These are phyloP conservation scores for Nannizzia gypsea DNA, from an alignment of 2,329 filamentous ascomycete genomes.

Conservation along the genomic window DNA sequence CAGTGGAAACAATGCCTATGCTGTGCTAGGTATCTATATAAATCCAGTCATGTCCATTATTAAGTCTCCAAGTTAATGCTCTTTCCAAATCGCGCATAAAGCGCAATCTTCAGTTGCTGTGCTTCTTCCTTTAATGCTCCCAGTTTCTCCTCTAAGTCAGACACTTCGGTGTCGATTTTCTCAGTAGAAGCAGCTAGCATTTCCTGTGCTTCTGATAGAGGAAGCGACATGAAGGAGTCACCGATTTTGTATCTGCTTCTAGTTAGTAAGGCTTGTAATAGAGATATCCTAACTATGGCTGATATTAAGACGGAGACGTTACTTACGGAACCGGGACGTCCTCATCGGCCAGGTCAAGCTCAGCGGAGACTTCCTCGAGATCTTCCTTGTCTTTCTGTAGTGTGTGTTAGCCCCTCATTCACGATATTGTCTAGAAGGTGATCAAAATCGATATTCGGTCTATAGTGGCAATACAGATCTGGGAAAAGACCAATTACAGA, in stretches of 20 bases:
- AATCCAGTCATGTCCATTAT: neutral
- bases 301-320: neutral
- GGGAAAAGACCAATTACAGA: neutral
- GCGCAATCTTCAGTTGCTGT: conserved; percentile 73
- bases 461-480: neutral
- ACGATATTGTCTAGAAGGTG: neutral
- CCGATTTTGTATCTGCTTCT: conserved; percentile 81
- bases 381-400: conserved; percentile 94
- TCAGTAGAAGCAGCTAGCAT: conserved; percentile 62
- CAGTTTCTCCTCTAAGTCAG: conserved; percentile 64
- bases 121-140: conserved; percentile 70
- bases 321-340: conserved; percentile 82
- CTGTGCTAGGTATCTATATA: neutral
- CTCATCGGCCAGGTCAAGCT: conserved; percentile 90
- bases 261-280: neutral
- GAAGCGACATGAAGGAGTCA: conserved; percentile 84
- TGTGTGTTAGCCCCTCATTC: neutral
- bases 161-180: conserved; percentile 65
- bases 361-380: conserved; percentile 78
- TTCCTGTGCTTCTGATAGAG: conserved; percentile 73
- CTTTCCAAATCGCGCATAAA: conserved; percentile 89
- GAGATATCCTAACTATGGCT: neutral
- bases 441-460: neutral
- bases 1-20: neutral
- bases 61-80: conserved; percentile 79